Conservation (phyloP, 805 yeast genomes). For the Crinitomyces ghanaensis region DNA sequence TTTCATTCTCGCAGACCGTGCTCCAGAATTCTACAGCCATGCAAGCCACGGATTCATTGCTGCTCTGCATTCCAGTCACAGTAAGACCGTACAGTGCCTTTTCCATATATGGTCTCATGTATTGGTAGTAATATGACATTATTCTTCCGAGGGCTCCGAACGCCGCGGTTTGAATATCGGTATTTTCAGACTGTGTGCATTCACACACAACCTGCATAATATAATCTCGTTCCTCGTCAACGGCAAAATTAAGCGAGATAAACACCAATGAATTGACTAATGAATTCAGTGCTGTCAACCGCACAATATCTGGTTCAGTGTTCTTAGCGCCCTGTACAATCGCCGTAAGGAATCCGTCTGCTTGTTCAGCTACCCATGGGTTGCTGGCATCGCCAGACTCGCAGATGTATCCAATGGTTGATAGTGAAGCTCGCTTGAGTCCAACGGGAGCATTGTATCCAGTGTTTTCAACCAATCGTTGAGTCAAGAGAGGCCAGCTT, state of each 20-base stretch:
- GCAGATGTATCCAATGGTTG: conserved; percentile 91
- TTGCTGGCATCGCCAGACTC: conserved; percentile 82
- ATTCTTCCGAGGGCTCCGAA: conserved; percentile 91
- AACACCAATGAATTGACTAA: conserved; percentile 84
- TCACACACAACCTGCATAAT: conserved; percentile 99
- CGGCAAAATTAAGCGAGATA: conserved; percentile 75
- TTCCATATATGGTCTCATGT: conserved; percentile 94
- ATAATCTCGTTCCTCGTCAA: conserved; percentile 91
- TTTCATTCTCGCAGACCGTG: conserved; percentile 98
- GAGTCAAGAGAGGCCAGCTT: conserved; percentile 83
- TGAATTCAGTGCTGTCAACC: conserved; percentile 86
- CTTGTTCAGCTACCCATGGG: conserved; percentile 66
- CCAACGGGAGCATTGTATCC: conserved; percentile 63
- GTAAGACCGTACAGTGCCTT: conserved; percentile 87
- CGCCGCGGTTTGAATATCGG: conserved; percentile 82
- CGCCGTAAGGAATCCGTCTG: conserved; percentile 87
- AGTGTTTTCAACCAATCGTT: conserved; percentile 76
- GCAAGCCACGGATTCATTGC: conserved; percentile 78
- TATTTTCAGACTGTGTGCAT: conserved; percentile 83
- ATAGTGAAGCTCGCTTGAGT: conserved; percentile 75
- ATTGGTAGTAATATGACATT: conserved; percentile 77
- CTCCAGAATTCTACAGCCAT: conserved; percentile 99
- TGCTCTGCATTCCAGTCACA: conserved; percentile 75
- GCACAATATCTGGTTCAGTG: conserved; percentile 65
- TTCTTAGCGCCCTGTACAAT: conserved; percentile 93